Percentiles rank a stretch among this genome's conserved stretches.
Conservation (phyloP, 768 basidiomycete genomes). For the Suillus clintonianus region DNA sequence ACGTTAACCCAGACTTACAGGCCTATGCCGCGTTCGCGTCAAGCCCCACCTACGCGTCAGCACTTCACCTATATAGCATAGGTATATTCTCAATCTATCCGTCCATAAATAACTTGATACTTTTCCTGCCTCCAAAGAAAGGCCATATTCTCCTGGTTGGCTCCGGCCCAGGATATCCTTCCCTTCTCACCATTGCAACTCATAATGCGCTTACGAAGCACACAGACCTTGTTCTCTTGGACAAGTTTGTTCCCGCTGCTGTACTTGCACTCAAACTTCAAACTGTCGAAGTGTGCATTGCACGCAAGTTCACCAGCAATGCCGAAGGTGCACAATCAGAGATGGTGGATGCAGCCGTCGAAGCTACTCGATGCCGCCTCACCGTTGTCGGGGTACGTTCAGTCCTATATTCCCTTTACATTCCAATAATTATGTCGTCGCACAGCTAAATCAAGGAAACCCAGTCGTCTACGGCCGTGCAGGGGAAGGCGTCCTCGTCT, state of each 20-base stretch:
- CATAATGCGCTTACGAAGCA: constrained; percentile 75
- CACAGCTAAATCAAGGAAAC: constrained; percentile 96
- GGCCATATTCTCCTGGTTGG: constrained; percentile 91
- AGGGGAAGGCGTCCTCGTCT: constrained; percentile 93
- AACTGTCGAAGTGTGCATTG: constrained; percentile 76
- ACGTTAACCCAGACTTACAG: too few relatives aligned
- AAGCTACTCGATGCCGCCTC: constrained; percentile 75
- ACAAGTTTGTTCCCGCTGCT: constrained; percentile 92
- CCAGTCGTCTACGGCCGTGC: constrained; percentile 93
- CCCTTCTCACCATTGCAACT: constrained; percentile 86
- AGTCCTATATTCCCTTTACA: neutral
- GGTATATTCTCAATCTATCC: too few relatives aligned
- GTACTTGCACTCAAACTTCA: constrained; percentile 85
- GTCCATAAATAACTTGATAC: constrained; percentile 24
- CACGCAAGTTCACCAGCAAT: constrained; percentile 96
- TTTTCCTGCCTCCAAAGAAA: constrained; percentile 18
- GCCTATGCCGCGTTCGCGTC: too few relatives aligned
- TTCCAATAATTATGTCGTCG: neutral
- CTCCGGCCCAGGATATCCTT: constrained; percentile 94
- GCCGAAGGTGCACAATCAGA: constrained; percentile 93
- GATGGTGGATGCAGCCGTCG: constrained; percentile 90
- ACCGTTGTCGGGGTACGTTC: constrained; percentile 81
- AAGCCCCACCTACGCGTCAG: too few relatives aligned
- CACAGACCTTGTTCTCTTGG: constrained; percentile 88
- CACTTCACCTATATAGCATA: too few relatives aligned